These are phyloP conservation scores for Trichoderma gamsii DNA, from an alignment of 495 filamentous ascomycete species.

Conservation along the genomic window DNA sequence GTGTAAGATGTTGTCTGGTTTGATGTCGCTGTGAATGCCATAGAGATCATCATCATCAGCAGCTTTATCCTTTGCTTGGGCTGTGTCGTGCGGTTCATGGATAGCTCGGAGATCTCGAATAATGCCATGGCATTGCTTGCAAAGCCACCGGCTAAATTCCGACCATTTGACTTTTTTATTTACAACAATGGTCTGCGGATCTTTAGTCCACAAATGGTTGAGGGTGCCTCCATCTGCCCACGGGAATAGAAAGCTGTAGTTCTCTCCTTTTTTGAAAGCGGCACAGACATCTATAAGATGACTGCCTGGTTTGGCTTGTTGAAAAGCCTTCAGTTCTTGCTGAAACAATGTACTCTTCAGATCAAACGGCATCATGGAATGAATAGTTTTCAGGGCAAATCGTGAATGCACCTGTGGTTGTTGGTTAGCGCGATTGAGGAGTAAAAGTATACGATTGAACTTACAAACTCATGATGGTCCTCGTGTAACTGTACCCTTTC, in stretches of 20 bases:
- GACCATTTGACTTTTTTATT: background rate
- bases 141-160: background rate
- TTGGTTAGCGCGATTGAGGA: background rate
- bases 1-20: conserved; percentile 3
- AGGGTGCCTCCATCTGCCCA: background rate
- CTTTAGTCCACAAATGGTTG: background rate
- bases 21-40: background rate
- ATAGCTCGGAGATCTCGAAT: background rate
- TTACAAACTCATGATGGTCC: background rate
- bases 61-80: background rate
- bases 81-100: background rate
- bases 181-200: background rate
- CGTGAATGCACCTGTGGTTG: background rate
- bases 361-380: background rate
- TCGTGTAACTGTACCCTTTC: background rate
- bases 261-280: background rate
- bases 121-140: background rate
- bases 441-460: background rate
- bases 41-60: background rate
- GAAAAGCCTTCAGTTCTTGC: background rate
- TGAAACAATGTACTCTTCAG: background rate
- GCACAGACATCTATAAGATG: background rate
- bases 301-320: background rate
- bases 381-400: background rate
- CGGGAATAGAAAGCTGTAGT: background rate